Base-by-base conservation (phyloP, 1,284 basidiomycete genomes). In the Puccinia coronata region DNA sequence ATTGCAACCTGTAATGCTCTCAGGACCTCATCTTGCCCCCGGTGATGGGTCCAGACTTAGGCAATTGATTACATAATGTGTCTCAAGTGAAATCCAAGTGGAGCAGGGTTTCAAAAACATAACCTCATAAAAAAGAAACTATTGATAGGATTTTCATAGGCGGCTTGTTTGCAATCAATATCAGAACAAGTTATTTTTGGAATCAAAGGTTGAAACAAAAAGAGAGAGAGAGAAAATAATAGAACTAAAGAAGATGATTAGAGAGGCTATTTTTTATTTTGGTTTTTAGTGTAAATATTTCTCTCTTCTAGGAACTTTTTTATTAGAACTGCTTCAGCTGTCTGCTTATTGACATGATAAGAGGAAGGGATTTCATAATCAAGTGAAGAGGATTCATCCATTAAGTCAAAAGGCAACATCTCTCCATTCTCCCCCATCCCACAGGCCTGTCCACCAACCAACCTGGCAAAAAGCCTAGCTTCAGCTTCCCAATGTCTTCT, bases 271-370 rank as follows among this genome's bases (percentile, higher is more conserved):
- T 53, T 53, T 53, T 14, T 14, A 53, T 16, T 0, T 23, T 11
- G 20, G 8, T 47, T 61, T 34, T 63, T 63, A 23, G 23, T 39
- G n/a, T 41, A 70, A n/a, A 47, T 8, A 41, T 70, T 70, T 49
- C 51, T 73, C 67, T 79, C 76, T 70, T 79, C 34, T 8, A 79
- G 25, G 51, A 79, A 79, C 25, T 79, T 28, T 70, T 79, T 70
- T n/a, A 79, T 70, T 23, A 79, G 55, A 18, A 79, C 51, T 20
- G 49, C 49, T 31, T 79, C 65, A 57, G 76, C 76, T 57, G 55
- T 39, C 14, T 70, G 49, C 20, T 51, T 51, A 12, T 70, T 70
- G 4, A 36, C 43, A 6, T 70, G 25, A 28, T 41, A 20, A 23
- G 67, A 47, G 49, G 47, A 49, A n/a, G 20, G n/a, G 11, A 51